Conservation (phyloP, 371 early-diverging fungal species). For the Basidiobolus meristosporus region DNA sequence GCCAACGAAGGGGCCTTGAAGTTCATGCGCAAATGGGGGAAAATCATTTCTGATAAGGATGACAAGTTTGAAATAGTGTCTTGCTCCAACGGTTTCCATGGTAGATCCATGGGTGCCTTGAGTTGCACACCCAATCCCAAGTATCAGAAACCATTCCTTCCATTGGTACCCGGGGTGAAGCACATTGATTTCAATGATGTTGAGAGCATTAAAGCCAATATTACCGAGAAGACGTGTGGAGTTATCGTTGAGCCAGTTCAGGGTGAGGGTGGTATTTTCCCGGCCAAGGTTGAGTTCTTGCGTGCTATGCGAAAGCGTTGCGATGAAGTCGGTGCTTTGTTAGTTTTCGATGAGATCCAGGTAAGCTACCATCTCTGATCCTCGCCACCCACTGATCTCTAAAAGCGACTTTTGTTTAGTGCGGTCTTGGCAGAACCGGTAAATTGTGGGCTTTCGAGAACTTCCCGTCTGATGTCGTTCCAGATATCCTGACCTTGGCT, state of each 20-base stretch:
- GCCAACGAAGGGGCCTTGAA: conserved; percentile 88
- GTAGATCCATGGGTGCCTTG: conserved; percentile 83
- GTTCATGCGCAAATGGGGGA: conserved; percentile 78
- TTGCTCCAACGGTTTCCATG: conserved; percentile 83
- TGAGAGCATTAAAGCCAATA: conserved; percentile 21
- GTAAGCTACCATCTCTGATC: conserved; percentile 11
- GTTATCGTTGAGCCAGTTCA: conserved; percentile 93
- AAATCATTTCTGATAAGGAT: no score
- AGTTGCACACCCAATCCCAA: conserved; percentile 78
- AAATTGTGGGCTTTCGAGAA: conserved; percentile 73
- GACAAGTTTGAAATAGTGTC: conserved; percentile 45
- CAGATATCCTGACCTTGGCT: conserved; percentile 87
- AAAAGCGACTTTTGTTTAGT: conserved; percentile 21
- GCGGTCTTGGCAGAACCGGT: conserved; percentile 87
- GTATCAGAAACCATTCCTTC: conserved; percentile 81
- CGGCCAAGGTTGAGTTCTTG: conserved; percentile 50
- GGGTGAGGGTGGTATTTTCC: conserved; percentile 85
- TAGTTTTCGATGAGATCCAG: conserved; percentile 95
- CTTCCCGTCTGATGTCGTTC: conserved; percentile 35
- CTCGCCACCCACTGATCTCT: no score
- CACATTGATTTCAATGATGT: conserved; percentile 52
- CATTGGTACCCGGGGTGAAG: conserved; percentile 71
- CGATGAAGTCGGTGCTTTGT: conserved; percentile 56
- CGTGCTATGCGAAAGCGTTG: conserved; percentile 53
- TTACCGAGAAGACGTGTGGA: conserved; percentile 63